Conservation (phyloP, 202 grass and related monocot genomes). For the Dendrocalamus latiflorus region DNA sequence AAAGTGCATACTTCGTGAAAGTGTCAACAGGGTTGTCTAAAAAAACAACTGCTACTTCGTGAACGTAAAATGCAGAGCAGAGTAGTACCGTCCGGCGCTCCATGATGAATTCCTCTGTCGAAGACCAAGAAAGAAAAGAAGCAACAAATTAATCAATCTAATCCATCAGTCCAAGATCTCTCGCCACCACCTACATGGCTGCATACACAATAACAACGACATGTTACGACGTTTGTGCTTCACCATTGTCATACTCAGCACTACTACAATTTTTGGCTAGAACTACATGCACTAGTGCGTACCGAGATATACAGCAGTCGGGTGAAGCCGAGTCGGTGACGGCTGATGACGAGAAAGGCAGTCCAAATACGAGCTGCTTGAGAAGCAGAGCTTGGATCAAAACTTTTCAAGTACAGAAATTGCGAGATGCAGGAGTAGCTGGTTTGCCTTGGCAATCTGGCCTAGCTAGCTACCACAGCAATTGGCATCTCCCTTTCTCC, state of each 20-base stretch:
- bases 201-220: not conserved
- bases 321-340: not conserved
- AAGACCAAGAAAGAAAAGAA: not conserved
- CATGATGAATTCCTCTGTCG: not conserved
- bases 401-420: too few relatives aligned
- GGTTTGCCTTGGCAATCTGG: not conserved
- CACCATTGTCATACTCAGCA: not conserved
- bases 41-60: not conserved
- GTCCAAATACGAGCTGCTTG: too few relatives aligned
- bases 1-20: too few relatives aligned
- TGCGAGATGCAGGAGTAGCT: too few relatives aligned
- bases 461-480: too few relatives aligned
- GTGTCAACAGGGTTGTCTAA: not conserved
- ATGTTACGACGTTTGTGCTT: not conserved
- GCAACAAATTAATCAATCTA: not conserved
- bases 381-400: too few relatives aligned
- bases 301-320: not conserved
- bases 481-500: too few relatives aligned
- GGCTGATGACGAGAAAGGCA: not conserved
- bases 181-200: not conserved
- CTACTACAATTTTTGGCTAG: too few relatives aligned
- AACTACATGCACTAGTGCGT: not conserved
- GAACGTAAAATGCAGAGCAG: not conserved
- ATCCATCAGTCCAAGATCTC: not conserved
- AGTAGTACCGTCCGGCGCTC: rapidly evolving